Conservation (phyloP, 768 basidiomycete species). For the Kwoniella sp. region DNA sequence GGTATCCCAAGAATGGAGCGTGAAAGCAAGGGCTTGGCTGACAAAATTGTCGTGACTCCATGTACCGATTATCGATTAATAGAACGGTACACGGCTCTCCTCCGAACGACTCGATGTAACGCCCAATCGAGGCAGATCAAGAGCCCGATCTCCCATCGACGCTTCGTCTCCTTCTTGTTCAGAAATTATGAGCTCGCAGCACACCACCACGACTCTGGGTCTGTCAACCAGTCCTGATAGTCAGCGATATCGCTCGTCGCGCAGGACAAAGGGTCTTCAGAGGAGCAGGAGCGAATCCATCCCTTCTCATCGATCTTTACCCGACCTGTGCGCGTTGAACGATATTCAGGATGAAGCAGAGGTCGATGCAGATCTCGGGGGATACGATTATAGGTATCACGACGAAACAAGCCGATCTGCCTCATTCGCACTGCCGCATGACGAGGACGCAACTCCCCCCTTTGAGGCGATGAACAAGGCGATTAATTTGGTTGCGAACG, state of each 20-base stretch:
- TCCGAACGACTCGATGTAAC: background rate
- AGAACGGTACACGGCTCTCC: background rate
- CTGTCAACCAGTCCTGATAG: background rate
- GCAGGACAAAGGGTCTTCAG: background rate
- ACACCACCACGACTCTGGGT: background rate
- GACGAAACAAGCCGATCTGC: background rate
- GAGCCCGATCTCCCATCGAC: background rate
- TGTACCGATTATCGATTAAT: too few relatives aligned
- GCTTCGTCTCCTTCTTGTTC: background rate
- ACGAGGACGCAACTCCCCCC: too few relatives aligned
- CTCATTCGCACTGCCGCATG: too few relatives aligned
- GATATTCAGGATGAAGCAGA: background rate
- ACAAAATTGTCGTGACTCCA: too few relatives aligned
- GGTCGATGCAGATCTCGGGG: background rate
- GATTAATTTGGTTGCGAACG: too few relatives aligned
- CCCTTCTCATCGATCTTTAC: background rate
- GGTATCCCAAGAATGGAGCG: too few relatives aligned
- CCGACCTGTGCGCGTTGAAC: background rate
- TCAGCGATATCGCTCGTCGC: background rate
- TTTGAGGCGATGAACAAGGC: too few relatives aligned
- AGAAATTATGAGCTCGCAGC: too few relatives aligned
- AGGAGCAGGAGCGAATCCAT: background rate
- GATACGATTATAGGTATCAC: background rate
- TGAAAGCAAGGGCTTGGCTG: too few relatives aligned
- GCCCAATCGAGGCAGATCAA: background rate